A percentile compares a stretch with the other conserved stretches of the same genome.
Evolutionary conservation across 805 yeast genomes (phyloP).

Genomic region (Debaryomyces hansenii): DNA sequence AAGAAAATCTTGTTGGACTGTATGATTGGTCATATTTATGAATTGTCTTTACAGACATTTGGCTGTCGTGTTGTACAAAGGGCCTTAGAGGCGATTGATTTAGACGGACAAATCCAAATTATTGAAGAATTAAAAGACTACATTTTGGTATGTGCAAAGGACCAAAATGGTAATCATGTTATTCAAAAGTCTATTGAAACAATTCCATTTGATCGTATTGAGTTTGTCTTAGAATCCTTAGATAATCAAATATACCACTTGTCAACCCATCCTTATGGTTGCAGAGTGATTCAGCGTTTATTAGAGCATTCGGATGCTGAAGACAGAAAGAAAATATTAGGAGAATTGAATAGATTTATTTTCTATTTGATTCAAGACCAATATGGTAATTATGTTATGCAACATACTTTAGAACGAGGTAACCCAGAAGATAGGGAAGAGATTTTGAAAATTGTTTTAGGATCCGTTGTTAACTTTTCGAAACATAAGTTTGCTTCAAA

Average conservation of each 20-base stretch:
- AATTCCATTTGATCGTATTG: slow-evolving; percentile 67
- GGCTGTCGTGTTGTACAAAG: slow-evolving; percentile 97
- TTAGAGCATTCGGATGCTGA: slow-evolving; percentile 70
- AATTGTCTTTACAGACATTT: slow-evolving; percentile 88
- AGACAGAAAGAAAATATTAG: slow-evolving; percentile 67
- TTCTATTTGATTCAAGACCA: slow-evolving; percentile 88
- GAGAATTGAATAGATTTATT: slow-evolving; percentile 70
- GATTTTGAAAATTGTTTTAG: slow-evolving; percentile 68
- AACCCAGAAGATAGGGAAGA: slow-evolving; percentile 54
- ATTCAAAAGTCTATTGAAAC: slow-evolving; percentile 92
- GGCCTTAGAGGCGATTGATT: slow-evolving; percentile 73
- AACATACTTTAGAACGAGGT: slow-evolving; percentile 90
- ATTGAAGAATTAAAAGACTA: slow-evolving; percentile 71
- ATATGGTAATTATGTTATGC: slow-evolving; percentile 97
- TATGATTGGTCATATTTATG: slow-evolving; percentile 74
- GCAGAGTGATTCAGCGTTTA: slow-evolving; percentile 92
- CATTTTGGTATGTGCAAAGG: slow-evolving; percentile 62
- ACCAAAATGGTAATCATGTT: slow-evolving; percentile 97
- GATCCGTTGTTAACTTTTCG: slow-evolving; percentile 77
- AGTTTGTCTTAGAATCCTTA: slow-evolving; percentile 72
- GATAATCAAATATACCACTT: slow-evolving; percentile 74
- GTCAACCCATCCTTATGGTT: slow-evolving; percentile 95
- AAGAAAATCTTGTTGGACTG: slow-evolving; percentile 62
- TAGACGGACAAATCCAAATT: slow-evolving; percentile 64
- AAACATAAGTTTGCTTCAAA: slow-evolving; percentile 97